phyloP scores from a whole-genome alignment of 768 basidiomycete genomes.

The Podaxis carcinomalis region DNA sequence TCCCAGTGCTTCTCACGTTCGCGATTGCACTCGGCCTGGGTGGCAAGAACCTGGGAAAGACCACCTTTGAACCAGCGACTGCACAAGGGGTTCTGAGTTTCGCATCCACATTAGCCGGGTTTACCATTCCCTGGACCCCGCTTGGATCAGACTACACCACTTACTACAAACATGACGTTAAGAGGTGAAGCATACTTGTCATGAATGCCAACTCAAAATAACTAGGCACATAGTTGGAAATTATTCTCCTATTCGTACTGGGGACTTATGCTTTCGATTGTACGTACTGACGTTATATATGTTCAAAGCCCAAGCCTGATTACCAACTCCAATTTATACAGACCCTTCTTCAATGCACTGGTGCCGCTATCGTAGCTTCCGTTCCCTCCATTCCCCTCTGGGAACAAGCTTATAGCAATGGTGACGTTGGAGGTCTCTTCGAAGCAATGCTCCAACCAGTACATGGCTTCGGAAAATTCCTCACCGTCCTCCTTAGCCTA shows the following conservation, averaged over 20 bases:
- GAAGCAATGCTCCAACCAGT: conserved; percentile 68
- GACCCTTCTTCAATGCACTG: conserved; percentile 43
- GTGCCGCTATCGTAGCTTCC: conserved; percentile 64
- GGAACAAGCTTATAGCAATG: conserved; percentile 50
- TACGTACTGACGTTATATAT: conserved; percentile 15
- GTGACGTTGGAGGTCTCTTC: conserved; percentile 68
- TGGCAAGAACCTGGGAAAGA: conserved; percentile 59
- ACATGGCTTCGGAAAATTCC: conserved; percentile 72
- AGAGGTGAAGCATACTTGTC: conserved; percentile 37
- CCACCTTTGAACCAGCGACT: conserved; percentile 49
- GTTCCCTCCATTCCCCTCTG: conserved; percentile 55
- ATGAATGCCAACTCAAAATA: neutral
- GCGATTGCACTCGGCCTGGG: conserved; percentile 70
- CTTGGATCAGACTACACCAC: conserved; percentile 72
- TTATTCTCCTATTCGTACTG: conserved; percentile 68
- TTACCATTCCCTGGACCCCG: conserved; percentile 58
- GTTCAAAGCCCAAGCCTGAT: neutral
- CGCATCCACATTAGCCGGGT: conserved; percentile 68
- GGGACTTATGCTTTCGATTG: conserved; percentile 62
- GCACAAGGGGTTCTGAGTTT: conserved; percentile 57
- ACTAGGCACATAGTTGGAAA: conserved; percentile 38
- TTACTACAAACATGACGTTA: conserved; percentile 57
- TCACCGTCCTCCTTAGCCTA: conserved; percentile 76
- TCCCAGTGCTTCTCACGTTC: conserved; percentile 73
- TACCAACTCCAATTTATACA: conserved; percentile 10